A percentile compares a stretch with the other conserved stretches of the same genome.
These are phyloP conservation scores for Rhizomucor pusillus DNA, from an alignment of 371 early-diverging fungal species.

Conservation along the genomic window DNA sequence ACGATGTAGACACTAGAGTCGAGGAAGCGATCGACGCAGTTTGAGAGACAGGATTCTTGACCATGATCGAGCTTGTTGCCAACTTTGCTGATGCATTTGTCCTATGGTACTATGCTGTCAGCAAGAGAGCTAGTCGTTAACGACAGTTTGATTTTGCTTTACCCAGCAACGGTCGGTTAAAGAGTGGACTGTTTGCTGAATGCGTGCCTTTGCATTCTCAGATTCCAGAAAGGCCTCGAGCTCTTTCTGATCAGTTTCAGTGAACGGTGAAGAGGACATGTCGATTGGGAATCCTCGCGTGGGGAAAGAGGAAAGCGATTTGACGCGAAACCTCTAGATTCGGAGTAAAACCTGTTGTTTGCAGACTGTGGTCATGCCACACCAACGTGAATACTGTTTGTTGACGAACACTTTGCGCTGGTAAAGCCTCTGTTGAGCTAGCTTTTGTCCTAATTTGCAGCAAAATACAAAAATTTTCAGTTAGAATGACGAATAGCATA, in stretches of 20 bases:
- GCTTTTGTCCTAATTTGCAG: too few species aligned
- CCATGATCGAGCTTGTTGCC: conserved; percentile 63
- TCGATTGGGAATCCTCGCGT: not conserved
- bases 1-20: conserved; percentile 73
- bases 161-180: conserved; percentile 76
- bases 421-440: too few species aligned
- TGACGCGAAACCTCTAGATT: too few species aligned
- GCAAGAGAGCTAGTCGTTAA: too few species aligned
- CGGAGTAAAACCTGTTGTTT: too few species aligned
- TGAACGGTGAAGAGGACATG: not conserved
- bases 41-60: conserved; percentile 70
- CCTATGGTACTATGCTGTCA: conserved; percentile 15
- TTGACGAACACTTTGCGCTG: too few species aligned
- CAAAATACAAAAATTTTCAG: too few species aligned
- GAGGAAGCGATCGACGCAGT: conserved; percentile 83
- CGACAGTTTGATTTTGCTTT: conserved; percentile 5
- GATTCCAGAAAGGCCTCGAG: conserved; percentile 52
- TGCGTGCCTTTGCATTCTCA: conserved; percentile 73
- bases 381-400: too few species aligned
- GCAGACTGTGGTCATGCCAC: too few species aligned
- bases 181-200: conserved; percentile 68
- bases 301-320: too few species aligned
- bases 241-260: not conserved
- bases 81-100: conserved; percentile 73
- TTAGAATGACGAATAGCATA: too few species aligned